Percentiles rank a stretch among this genome's conserved stretches.
These are phyloP conservation scores for Babesia sp. DNA, from an alignment of 169 alveolate species.

Conservation along the genomic window DNA sequence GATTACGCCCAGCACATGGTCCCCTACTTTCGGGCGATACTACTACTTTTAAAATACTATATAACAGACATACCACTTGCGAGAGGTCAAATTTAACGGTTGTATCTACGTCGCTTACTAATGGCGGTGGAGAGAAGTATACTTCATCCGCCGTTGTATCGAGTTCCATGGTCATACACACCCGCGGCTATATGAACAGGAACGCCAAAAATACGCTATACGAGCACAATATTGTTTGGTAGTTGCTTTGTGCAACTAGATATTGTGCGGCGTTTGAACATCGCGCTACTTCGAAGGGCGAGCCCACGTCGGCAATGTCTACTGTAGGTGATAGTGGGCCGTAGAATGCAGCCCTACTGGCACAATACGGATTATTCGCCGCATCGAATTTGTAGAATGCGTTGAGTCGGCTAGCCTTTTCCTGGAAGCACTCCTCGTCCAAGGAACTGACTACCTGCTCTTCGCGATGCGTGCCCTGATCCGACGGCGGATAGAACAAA, in stretches of 20 bases:
- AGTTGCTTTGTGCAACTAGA: neutral
- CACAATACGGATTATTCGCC: neutral
- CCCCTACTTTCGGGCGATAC: constrained; percentile 77
- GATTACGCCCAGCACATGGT: constrained; percentile 74
- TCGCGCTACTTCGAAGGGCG: constrained; percentile 11
- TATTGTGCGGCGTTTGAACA: constrained; percentile 17
- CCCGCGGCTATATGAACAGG: neutral
- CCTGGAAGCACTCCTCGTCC: constrained; percentile 30
- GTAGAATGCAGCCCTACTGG: neutral
- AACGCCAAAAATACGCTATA: neutral
- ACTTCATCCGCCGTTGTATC: neutral
- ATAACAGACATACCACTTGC: constrained; percentile 16
- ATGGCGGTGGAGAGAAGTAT: constrained; percentile 20
- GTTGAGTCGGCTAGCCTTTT: neutral
- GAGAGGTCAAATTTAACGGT: constrained; percentile 21
- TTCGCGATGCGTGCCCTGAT: neutral
- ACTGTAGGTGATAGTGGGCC: constrained; percentile 1
- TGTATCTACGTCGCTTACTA: constrained; percentile 42
- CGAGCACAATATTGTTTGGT: neutral
- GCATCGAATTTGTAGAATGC: neutral
- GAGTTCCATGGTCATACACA: constrained; percentile 26
- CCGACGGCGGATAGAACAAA: neutral
- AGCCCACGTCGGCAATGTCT: neutral
- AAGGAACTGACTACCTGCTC: neutral
- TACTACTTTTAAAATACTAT: neutral